Conservation (phyloP, 768 basidiomycete species). For the Asterophora parasitica region DNA sequence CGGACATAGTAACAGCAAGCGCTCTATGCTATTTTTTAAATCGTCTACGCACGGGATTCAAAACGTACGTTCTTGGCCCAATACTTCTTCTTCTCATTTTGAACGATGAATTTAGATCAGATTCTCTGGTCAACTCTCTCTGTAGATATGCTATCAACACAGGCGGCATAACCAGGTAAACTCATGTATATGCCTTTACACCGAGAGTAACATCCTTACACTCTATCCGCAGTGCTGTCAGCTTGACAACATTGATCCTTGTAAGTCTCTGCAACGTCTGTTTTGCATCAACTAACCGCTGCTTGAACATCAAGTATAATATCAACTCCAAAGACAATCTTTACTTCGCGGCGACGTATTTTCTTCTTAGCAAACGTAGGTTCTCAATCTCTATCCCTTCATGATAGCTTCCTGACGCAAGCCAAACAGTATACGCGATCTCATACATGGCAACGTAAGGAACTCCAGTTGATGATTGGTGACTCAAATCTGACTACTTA, state of each 20-base stretch:
- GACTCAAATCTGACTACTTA: background rate
- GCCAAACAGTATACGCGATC: slow-evolving; percentile 50
- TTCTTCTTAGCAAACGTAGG: slow-evolving; percentile 63
- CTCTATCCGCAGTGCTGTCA: slow-evolving; percentile 33
- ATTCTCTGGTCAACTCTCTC: slow-evolving; percentile 55
- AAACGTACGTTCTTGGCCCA: slow-evolving; percentile 30
- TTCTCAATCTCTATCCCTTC: background rate
- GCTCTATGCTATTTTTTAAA: slow-evolving; percentile 59
- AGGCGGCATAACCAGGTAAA: slow-evolving; percentile 56
- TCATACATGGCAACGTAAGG: slow-evolving; percentile 62
- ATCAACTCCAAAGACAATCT: slow-evolving; percentile 48
- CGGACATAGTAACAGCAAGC: slow-evolving; percentile 55
- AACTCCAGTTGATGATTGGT: background rate
- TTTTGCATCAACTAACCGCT: background rate
- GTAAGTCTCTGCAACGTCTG: slow-evolving; percentile 30
- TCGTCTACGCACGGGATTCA: slow-evolving; percentile 49
- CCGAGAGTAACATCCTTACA: slow-evolving; percentile 39
- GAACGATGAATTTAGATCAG: slow-evolving; percentile 35
- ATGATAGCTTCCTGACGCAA: background rate
- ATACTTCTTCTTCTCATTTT: background rate
- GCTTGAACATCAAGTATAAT: slow-evolving; percentile 43
- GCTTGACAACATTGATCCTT: slow-evolving; percentile 48
- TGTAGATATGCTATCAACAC: slow-evolving; percentile 63
- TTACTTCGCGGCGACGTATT: slow-evolving; percentile 57
- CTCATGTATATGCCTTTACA: slow-evolving; percentile 17